phyloP scores from a whole-genome alignment of 345 rosid species.

The Durio zibethinus region DNA sequence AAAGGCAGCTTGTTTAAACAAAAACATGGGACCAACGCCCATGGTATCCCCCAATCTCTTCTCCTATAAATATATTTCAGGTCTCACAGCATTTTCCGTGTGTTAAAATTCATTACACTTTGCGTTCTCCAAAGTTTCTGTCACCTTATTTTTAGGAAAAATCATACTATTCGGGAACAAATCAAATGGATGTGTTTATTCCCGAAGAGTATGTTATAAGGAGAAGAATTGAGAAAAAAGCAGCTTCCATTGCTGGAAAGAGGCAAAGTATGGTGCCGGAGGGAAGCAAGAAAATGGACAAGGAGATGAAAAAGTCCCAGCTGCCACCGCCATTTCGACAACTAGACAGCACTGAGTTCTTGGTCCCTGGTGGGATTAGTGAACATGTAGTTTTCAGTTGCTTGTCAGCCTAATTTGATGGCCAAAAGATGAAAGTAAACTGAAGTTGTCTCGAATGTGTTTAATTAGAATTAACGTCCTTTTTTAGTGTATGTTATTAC shows the following conservation, averaged over 20 bases:
- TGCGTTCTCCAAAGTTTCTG: background rate
- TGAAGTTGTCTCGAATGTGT: background rate
- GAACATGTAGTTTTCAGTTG: conserved; percentile 31
- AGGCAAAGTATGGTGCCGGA: conserved; percentile 11
- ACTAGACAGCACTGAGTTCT: conserved; percentile 16
- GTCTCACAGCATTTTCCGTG: background rate
- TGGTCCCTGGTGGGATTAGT: conserved; percentile 3
- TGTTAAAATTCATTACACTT: background rate
- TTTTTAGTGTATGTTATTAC: background rate
- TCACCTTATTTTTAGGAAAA: background rate
- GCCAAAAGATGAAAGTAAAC: background rate
- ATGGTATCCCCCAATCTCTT: conserved; percentile 12
- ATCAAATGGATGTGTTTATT: conserved; percentile 53
- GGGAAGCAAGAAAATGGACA: background rate
- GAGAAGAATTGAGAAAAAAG: conserved; percentile 49
- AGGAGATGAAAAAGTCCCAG: conserved; percentile 16
- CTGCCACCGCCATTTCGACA: conserved; percentile 3
- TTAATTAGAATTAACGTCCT: background rate
- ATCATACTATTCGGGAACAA: background rate
- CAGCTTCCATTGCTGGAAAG: conserved; percentile 30
- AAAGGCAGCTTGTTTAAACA: conserved; percentile 15
- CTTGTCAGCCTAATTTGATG: conserved; percentile 32
- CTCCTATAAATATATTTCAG: conserved; percentile 10
- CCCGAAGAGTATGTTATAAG: conserved; percentile 59
- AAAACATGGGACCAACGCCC: conserved; percentile 32